Conservation (phyloP, 495 filamentous ascomycete genomes). For the Podospora pseudoanserina region DNA sequence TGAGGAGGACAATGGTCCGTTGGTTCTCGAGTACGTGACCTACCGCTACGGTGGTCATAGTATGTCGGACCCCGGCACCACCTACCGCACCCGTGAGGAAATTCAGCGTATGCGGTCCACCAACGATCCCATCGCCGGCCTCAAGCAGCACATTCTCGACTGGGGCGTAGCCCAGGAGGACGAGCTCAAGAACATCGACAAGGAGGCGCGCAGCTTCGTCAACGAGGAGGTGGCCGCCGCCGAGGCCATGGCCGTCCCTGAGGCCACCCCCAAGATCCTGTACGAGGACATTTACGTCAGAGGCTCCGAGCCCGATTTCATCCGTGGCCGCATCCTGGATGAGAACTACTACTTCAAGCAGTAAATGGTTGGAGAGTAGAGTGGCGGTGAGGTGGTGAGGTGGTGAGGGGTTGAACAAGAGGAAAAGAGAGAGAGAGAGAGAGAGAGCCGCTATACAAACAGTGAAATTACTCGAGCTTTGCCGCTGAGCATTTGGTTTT, state of each 20-base stretch:
- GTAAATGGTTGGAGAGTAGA: constrained; percentile 4
- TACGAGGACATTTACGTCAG: constrained; percentile 97
- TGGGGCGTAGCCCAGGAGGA: constrained; percentile 91
- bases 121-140: constrained; percentile 94
- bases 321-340: constrained; percentile 85
- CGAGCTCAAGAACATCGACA: constrained; percentile 95
- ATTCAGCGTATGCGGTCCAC: constrained; percentile 99
- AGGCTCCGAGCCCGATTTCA: constrained; percentile 83
- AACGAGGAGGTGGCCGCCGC: constrained; percentile 88
- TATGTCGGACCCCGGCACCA: constrained; percentile 99
- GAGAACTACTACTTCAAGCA: constrained; percentile 81
- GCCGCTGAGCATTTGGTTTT: constrained; percentile 12
- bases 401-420: neutral
- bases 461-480: neutral
- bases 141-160: constrained; percentile 96
- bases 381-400: neutral
- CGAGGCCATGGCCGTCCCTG: constrained; percentile 79
- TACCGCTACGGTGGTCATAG: constrained; percentile 99
- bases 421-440: neutral
- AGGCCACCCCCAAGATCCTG: constrained; percentile 70
- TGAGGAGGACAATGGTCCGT: constrained; percentile 73
- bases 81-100: constrained; percentile 97
- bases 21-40: constrained; percentile 98
- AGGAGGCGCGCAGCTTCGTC: constrained; percentile 77
- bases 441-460: neutral